A percentile compares a stretch with the other conserved stretches of the same genome.
Conservation (phyloP, 2,329 filamentous ascomycete genomes). For the Atkinsonella hypoxylon region DNA sequence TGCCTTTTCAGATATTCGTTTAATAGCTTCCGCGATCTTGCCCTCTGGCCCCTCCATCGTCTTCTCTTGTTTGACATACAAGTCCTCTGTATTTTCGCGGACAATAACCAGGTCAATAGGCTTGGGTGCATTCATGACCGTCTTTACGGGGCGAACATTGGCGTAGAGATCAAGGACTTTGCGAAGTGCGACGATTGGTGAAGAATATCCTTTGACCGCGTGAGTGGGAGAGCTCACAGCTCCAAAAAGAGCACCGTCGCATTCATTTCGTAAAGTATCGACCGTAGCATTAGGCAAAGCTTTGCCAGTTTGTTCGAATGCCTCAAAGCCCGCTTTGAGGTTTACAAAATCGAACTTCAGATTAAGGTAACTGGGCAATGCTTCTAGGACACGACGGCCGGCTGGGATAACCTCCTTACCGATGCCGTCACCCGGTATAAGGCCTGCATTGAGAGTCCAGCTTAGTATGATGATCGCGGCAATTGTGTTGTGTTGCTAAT, state of each 20-base stretch:
- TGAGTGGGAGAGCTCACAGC: slow-evolving; percentile 87
- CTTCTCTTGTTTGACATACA: slow-evolving; percentile 94
- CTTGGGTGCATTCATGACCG: slow-evolving; percentile 49
- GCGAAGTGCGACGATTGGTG: slow-evolving; percentile 89
- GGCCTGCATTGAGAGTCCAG: slow-evolving; percentile 44
- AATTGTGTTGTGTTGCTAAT: not conserved
- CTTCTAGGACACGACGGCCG: slow-evolving; percentile 82
- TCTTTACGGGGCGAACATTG: slow-evolving; percentile 94
- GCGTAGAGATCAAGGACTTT: slow-evolving; percentile 93
- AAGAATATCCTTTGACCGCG: slow-evolving; percentile 89
- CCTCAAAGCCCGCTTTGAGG: slow-evolving; percentile 85
- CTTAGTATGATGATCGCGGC: not conserved
- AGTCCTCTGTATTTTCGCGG: slow-evolving; percentile 95
- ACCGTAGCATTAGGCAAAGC: slow-evolving; percentile 88
- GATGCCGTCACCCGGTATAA: slow-evolving; percentile 97
- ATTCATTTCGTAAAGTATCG: slow-evolving; percentile 76
- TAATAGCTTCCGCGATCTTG: slow-evolving; percentile 93
- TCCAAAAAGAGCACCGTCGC: slow-evolving; percentile 91
- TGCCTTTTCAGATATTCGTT: slow-evolving; percentile 84
- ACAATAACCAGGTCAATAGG: slow-evolving; percentile 96
- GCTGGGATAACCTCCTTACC: slow-evolving; percentile 97
- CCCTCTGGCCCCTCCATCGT: slow-evolving; percentile 64
- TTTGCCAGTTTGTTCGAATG: slow-evolving; percentile 78
- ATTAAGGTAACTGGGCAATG: slow-evolving; percentile 78
- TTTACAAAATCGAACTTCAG: slow-evolving; percentile 91